Evolutionary conservation across 805 yeast species (phyloP).

Genomic region (Teunomyces panamensis): DNA sequence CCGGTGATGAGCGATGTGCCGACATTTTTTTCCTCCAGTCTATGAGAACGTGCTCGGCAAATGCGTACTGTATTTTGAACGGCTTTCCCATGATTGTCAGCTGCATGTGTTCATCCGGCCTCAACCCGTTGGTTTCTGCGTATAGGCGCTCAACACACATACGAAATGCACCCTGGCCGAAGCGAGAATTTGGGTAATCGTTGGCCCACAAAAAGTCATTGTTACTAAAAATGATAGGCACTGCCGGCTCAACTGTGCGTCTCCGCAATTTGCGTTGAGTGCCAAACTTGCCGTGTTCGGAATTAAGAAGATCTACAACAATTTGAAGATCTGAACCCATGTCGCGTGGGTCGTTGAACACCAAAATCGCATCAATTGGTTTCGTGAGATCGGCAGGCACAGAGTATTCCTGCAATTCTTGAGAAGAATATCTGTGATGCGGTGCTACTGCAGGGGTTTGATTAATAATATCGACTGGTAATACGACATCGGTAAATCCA

Average conservation of each 20-base stretch:
- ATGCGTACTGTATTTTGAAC: constrained; percentile 71
- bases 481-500: constrained; percentile 74
- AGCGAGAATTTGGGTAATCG: constrained; percentile 70
- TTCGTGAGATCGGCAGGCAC: constrained; percentile 27
- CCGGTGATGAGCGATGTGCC: constrained; percentile 9
- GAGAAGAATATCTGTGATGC: constrained; percentile 51
- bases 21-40: constrained; percentile 47
- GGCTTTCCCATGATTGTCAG: constrained; percentile 80
- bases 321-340: constrained; percentile 83
- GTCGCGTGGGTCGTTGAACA: constrained; percentile 87
- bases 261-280: constrained; percentile 42
- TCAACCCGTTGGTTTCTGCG: constrained; percentile 48
- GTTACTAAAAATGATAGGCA: constrained; percentile 78
- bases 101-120: constrained; percentile 13
- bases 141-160: constrained; percentile 61
- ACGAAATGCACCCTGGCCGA: constrained; percentile 90
- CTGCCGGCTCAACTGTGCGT: constrained; percentile 41
- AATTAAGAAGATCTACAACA: constrained; percentile 64
- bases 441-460: constrained; percentile 65
- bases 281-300: constrained; percentile 61
- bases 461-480: constrained; percentile 67
- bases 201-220: constrained; percentile 88
- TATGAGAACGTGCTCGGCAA: constrained; percentile 69
- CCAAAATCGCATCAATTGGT: constrained; percentile 72
- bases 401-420: constrained; percentile 44